Evolutionary conservation across 345 rosid genomes (phyloP), one percentile per base, ranked within the genome.

Genomic region (Melaleuca alternifolia): DNA sequence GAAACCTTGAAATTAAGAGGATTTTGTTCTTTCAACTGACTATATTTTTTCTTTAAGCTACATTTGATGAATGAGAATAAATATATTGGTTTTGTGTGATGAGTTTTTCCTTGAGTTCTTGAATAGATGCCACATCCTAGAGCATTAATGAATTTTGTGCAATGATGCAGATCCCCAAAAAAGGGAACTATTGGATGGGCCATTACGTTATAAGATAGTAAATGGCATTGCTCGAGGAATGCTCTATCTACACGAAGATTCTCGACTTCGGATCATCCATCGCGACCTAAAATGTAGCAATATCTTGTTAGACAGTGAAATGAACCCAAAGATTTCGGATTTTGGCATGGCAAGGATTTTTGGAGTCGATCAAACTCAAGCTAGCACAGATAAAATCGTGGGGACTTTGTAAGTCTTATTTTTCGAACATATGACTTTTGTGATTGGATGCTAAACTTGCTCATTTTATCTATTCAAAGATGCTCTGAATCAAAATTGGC

Each of bases 151-250:
- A 59, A n/a, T 11, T n/a, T n/a, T n/a, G 71, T 59, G 8, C 2
- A n/a, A 3, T 28, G 6, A 13, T n/a, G 37, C 20, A 61, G 1
- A 61, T n/a, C 9, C 1, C 2, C 0, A 61, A 13, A 61, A 13
- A 61, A 1, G 5, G 0, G 10, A 16, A 61, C 0, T n/a, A 61
- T n/a, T 61, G 20, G 37, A 13, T 28, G 26, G 71, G 33, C 71
- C 71, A 5, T 13, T 59, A 11, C 71, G 4, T 59, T 61, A 61
- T 61, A 61, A 61, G 13, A 28, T 61, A 61, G 10, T 61, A 2
- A 5, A 1, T 61, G 4, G 71, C 18, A 61, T 61, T 4, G 16
- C 37, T 28, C 1, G 20, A n/a, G 71, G 20, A 7, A 61, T 61
- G 10, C 20, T n/a, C 2, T 28, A 61, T 28, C 1, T 13, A 12